Base-by-base conservation (phyloP, 805 yeast genomes). In the Candida saitoana region DNA sequence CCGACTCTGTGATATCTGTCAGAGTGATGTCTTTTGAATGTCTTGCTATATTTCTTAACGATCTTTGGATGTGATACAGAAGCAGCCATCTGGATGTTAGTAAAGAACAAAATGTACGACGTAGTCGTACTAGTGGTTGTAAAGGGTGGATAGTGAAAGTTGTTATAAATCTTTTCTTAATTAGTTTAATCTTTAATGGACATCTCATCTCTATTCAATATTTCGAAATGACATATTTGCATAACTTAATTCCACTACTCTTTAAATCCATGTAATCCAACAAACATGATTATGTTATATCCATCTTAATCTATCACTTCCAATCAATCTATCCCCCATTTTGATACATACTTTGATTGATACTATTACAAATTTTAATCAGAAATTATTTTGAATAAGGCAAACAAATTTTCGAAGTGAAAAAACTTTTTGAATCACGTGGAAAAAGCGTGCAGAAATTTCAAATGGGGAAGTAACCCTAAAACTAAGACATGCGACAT, bases 11-110 rank as follows among this genome's bases (percentile, higher is more conserved):
- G 84, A 79, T 89, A 91, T 79, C 96, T 88, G 85, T 93, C 99
- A 75, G 96, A 89, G 83, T 93, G 99, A 76, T 91, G 98, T 82
- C 99, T 89, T 91, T 90, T 95, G 87, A 93, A 93, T 84, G 85
- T 86, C 83, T 88, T 88, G 69, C 89, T 72, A 88, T 90, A 93
- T 89, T 93, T 93, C 91, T 93, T 95, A 75, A 91, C 97, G 78
- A 93, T 93, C 91, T 88, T 90, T 79, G 98, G 97, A 83, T 88
- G 96, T 69, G 96, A 87, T 71, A 87, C 78, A 65, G 96, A 80
- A 77, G 96, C 88, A 80, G 98, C 96, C 98, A 93, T 73, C 32
- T 29, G 5, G 16, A 29, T 29, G 32, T 29, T 29, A 29, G 32
- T 29, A 29, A n/a, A n/a, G n/a, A n/a, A n/a, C n/a, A n/a, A n/a